Percentiles rank a stretch among this genome's conserved stretches.
These are phyloP conservation scores for Escallonia herrerae DNA, from an alignment of 129 eudicot genomes.

Conservation along the genomic window DNA sequence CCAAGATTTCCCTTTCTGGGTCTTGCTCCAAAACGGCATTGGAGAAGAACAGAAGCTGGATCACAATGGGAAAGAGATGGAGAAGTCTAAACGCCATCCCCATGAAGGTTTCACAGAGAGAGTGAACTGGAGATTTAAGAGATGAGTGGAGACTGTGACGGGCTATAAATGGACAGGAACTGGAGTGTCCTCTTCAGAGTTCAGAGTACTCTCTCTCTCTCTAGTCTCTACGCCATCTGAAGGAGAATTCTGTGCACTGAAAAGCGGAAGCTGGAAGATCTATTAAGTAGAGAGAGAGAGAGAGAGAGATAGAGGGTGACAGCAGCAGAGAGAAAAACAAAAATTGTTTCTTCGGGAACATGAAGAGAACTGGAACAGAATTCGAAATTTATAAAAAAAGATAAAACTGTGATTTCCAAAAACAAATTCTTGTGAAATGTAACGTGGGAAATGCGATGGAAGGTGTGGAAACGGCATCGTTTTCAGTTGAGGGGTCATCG, in stretches of 20 bases:
- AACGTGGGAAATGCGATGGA: no score
- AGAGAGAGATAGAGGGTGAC: no score
- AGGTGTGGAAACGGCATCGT: no score
- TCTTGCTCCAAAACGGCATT: slow-evolving; percentile 7
- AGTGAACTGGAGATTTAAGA: not conserved
- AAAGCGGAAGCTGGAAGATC: not conserved
- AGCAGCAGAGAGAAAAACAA: no score
- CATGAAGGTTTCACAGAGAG: slow-evolving; percentile 8
- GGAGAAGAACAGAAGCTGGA: slow-evolving; percentile 12
- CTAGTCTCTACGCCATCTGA: not conserved
- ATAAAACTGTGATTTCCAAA: no score
- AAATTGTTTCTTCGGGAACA: slow-evolving; percentile 18
- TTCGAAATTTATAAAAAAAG: not conserved
- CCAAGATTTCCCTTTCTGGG: slow-evolving; percentile 26
- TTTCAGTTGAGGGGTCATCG: no score
- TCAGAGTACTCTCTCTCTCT: slow-evolving; percentile 1
- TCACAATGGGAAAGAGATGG: slow-evolving; percentile 11
- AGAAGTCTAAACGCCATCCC: slow-evolving; percentile 25
- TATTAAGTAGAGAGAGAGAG: slow-evolving; percentile 1
- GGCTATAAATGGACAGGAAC: slow-evolving; percentile 5
- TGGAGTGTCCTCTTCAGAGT: slow-evolving; percentile 8
- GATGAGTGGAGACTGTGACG: not conserved
- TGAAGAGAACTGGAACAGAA: slow-evolving; percentile 9
- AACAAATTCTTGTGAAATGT: no score
- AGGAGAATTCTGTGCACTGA: not conserved